These are phyloP conservation scores for Aspergillus cejpii DNA, from an alignment of 2,329 filamentous ascomycete genomes.

Conservation along the genomic window DNA sequence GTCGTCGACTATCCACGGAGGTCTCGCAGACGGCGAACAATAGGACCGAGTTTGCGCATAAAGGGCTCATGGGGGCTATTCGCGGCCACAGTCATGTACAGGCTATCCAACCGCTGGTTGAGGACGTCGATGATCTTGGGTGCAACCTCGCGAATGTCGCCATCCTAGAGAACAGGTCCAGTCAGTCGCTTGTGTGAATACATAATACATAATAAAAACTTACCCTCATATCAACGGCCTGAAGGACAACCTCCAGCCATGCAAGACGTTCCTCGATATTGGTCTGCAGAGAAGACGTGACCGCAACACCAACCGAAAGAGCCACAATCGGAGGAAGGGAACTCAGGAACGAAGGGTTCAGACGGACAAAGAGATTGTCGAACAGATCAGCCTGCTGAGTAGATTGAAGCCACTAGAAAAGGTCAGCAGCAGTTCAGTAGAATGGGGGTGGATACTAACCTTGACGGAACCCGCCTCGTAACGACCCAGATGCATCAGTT, in stretches of 20 bases:
- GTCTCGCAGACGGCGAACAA: slow-evolving; percentile 41
- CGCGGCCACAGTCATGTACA: slow-evolving; percentile 53
- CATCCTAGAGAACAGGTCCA: slow-evolving; percentile 34
- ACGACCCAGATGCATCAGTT: slow-evolving; percentile 35
- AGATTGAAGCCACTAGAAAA: slow-evolving; percentile 55
- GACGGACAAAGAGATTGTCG: slow-evolving; percentile 53
- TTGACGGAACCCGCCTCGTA: slow-evolving; percentile 44
- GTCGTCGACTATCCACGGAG: slow-evolving; percentile 22
- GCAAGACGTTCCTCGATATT: slow-evolving; percentile 50
- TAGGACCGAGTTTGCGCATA: slow-evolving; percentile 45
- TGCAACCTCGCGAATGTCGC: slow-evolving; percentile 51
- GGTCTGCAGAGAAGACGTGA: slow-evolving; percentile 51
- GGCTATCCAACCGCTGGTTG: slow-evolving; percentile 49
- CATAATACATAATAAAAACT: slow-evolving; percentile 16
- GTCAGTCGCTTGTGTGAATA: slow-evolving; percentile 4
- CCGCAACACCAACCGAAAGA: slow-evolving; percentile 57
- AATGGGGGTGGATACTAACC: slow-evolving; percentile 23
- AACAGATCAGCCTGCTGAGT: slow-evolving; percentile 54
- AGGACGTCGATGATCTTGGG: slow-evolving; percentile 57
- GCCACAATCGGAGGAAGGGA: slow-evolving; percentile 52
- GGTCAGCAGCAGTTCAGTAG: slow-evolving; percentile 13
- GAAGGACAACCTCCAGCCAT: slow-evolving; percentile 54
- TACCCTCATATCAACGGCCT: slow-evolving; percentile 50
- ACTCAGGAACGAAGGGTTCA: slow-evolving; percentile 51
- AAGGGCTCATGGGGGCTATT: slow-evolving; percentile 47